Base-by-base conservation (phyloP, 2,329 filamentous ascomycete species). In the Arachnomyces sp. region DNA sequence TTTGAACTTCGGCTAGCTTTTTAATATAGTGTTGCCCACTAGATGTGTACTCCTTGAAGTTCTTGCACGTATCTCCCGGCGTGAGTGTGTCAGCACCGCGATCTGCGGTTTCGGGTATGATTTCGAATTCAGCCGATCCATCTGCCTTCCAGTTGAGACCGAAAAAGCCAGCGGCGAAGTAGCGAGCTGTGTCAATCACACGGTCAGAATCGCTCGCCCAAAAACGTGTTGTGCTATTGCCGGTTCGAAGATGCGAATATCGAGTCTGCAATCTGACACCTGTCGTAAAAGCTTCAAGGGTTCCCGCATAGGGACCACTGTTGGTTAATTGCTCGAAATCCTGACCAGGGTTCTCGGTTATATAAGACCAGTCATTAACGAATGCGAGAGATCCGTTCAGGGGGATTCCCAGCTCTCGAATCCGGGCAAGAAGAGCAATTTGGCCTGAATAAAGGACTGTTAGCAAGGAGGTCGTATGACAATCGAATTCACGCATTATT, bases 231-330 rank as follows among this genome's bases (percentile, higher is more conserved):
- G 54, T 53, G 2, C 51, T 55, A 11, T 49, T 41, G 2, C 47
- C 48, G 7, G 61, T 42, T 4, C 75, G 48, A 4, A 78, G 63
- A 46, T 71, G 56, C 3, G 57, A 53, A 53, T 79, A 80, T 5
- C 72, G 66, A 2, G 73, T 74, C 11, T 69, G 66, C 7, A 78
- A 62, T 13, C 67, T 68, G 11, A 73, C 65, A 6, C 76, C 76
- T 1, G 73, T 74, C 3, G 66, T 67, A 53, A 76, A 76, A 2
- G 73, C 66, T 45, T 69, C 62, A 0, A 76, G 60, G 1, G 69
- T 72, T 3, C 75, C 76, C 8, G 75, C 71, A 49, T 75, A 75
- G 0, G 74, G 74, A 1, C 75, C 74, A 6, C 71, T 76, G 5
- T 55, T 62, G 3, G 75, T 77, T 17, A 79, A 59, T 42, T 77